These are phyloP conservation scores for Westerdykella sp. DNA, from an alignment of 2,329 filamentous ascomycete genomes.

Conservation along the genomic window DNA sequence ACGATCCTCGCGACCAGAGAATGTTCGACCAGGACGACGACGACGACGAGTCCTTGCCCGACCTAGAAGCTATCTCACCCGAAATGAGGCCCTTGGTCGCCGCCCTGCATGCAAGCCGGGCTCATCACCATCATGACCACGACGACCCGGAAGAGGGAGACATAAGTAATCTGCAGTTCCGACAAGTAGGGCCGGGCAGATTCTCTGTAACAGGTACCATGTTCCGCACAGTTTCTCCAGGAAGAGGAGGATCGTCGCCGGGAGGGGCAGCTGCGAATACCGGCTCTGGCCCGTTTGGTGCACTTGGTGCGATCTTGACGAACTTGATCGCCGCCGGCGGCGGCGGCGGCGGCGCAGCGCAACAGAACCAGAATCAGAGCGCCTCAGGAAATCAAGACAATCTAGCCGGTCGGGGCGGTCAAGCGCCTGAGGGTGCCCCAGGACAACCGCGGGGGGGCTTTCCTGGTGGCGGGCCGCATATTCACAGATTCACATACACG, in stretches of 20 bases:
- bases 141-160: constrained; percentile 46
- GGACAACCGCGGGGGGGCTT: constrained; percentile 6
- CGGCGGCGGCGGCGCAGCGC: constrained; percentile 19
- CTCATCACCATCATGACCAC: no score
- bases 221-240: constrained; percentile 27
- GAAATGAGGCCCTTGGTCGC: no score
- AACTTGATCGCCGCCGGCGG: constrained; percentile 36
- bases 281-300: constrained; percentile 30
- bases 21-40: constrained; percentile 21
- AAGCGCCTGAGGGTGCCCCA: constrained; percentile 5
- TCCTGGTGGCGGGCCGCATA: constrained; percentile 6
- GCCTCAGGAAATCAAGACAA: constrained; percentile 1
- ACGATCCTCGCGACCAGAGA: constrained; percentile 54
- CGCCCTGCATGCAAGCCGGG: no score
- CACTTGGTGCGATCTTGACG: constrained; percentile 44
- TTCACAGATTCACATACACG: constrained; percentile 27
- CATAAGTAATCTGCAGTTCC: constrained; percentile 43
- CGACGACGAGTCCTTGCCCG: constrained; percentile 27
- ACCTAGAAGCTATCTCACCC: constrained; percentile 13
- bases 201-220: constrained; percentile 34
- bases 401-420: neutral
- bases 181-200: constrained; percentile 28
- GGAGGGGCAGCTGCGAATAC: constrained; percentile 3
- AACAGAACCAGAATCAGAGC: constrained; percentile 4
- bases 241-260: constrained; percentile 9